Evolutionary conservation across 176 grass and related monocot genomes (phyloP), one percentile per base, ranked within the genome.

Genomic region (Neostapfia colusana): DNA sequence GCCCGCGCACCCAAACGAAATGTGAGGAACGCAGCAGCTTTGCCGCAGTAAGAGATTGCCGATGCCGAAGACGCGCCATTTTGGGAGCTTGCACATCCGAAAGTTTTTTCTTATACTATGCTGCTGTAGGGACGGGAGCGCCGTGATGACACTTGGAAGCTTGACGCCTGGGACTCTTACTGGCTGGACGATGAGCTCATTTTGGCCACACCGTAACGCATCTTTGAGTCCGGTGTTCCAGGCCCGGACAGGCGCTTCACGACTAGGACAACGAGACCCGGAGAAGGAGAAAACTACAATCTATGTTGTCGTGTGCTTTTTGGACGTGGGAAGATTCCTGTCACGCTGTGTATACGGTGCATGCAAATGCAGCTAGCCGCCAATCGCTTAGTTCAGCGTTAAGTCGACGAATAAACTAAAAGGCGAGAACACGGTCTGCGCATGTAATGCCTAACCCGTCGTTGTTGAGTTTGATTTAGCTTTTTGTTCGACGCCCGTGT

Each of bases 101-200:
- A 14, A 11, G 14, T 10, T 1, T 0, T 15, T 46, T 13, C 44
- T 46, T 46, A 46, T 46, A 46, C 44, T 46, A 15, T 46, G 44
- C 44, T 14, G 11, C 11, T 2, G 13, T 11, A 14, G 44, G 12
- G 44, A 15, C 3, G 3, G 44, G 44, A 46, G 10, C 14, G 44
- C 3, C 12, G 44, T 15, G 44, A 1, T 11, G n/a, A n/a, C n/a
- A n/a, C n/a, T n/a, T n/a, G n/a, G n/a, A n/a, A n/a, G 14, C 44
- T 15, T 46, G 44, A 46, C 11, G 44, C 44, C 14, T 46, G 44
- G 44, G 4, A 55, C n/a, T n/a, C 8, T 23, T 46, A 46, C 3
- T 67, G 70, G 41, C 50, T n/a, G n/a, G 6, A 83, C 39, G 51
- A 70, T 90, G 88, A 71, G 88, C 88, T 86, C 88, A 90, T 79